Evolutionary conservation across 371 early-diverging fungal genomes (phyloP).

Genomic region (Parasitella parasitica): DNA sequence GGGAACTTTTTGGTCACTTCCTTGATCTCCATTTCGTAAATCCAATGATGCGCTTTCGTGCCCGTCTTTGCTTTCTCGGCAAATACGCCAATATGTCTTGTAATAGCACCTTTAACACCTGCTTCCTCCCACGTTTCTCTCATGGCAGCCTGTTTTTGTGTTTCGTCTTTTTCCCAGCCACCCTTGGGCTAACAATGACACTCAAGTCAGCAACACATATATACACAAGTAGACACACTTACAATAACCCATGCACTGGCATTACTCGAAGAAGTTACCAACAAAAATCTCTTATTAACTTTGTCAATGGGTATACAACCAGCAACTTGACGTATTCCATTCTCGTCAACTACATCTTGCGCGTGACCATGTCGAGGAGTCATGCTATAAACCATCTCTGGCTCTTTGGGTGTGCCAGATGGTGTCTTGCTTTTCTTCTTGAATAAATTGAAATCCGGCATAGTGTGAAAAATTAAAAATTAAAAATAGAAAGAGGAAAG

Average conservation of each 20-base stretch:
- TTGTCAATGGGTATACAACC: conserved; percentile 58
- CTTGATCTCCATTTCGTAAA: conserved; percentile 59
- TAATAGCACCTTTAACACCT: conserved; percentile 50
- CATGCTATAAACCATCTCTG: not conserved
- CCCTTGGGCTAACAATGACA: conserved; percentile 47
- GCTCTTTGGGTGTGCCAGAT: not conserved
- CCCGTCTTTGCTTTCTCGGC: conserved; percentile 44
- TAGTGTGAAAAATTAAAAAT: not conserved
- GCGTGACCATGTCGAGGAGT: conserved; percentile 35
- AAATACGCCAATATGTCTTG: conserved; percentile 46
- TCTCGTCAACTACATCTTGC: conserved; percentile 32
- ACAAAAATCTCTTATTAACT: conserved; percentile 40
- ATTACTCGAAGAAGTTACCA: conserved; percentile 47
- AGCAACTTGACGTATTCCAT: conserved; percentile 43
- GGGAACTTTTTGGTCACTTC: conserved; percentile 52
- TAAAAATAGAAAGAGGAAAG: not conserved
- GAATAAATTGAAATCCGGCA: not conserved
- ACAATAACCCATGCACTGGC: conserved; percentile 50
- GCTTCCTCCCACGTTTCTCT: conserved; percentile 66
- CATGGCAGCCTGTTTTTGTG: conserved; percentile 54
- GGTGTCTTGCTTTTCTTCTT: not conserved
- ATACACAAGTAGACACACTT: not conserved
- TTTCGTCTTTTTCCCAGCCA: conserved; percentile 62
- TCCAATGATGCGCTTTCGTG: conserved; percentile 47
- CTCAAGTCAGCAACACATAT: not conserved